Evolutionary conservation across 257 asterid species (phyloP).

Genomic region (Leonotis leonurus): DNA sequence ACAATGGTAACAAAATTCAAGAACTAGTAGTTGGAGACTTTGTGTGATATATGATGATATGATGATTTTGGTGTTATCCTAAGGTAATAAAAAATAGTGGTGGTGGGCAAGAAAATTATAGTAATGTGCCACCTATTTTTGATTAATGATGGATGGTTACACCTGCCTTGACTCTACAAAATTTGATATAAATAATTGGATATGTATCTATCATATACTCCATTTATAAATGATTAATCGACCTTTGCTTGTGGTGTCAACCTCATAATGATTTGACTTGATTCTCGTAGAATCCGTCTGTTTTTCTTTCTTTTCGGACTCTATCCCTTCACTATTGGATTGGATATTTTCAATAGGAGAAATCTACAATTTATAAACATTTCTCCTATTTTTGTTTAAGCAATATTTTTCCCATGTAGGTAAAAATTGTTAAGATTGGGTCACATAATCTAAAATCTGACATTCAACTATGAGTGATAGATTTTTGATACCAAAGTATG

Average conservation of each 20-base stretch:
- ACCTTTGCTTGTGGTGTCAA: neutral
- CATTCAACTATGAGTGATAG: no score
- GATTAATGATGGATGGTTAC: neutral
- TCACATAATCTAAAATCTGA: no score
- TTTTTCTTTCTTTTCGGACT: neutral
- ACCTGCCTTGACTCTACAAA: neutral
- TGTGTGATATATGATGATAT: neutral
- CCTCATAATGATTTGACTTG: neutral
- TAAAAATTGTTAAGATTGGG: no score
- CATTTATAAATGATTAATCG: no score
- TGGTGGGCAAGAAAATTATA: neutral
- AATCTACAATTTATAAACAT: no score
- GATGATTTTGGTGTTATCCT: neutral
- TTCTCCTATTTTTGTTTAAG: no score
- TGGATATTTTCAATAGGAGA: no score
- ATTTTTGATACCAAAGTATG: no score
- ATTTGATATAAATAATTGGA: neutral
- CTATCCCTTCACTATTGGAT: neutral
- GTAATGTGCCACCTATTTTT: constrained; percentile 6
- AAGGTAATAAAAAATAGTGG: neutral
- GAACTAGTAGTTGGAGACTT: neutral
- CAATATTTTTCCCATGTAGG: no score
- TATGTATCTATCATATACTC: neutral
- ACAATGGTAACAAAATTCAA: neutral
- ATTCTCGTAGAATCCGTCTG: no score